Evolutionary conservation across 768 basidiomycete species (phyloP), one percentile per base, ranked within the genome.

Genomic region (Boletus reticuloceps): DNA sequence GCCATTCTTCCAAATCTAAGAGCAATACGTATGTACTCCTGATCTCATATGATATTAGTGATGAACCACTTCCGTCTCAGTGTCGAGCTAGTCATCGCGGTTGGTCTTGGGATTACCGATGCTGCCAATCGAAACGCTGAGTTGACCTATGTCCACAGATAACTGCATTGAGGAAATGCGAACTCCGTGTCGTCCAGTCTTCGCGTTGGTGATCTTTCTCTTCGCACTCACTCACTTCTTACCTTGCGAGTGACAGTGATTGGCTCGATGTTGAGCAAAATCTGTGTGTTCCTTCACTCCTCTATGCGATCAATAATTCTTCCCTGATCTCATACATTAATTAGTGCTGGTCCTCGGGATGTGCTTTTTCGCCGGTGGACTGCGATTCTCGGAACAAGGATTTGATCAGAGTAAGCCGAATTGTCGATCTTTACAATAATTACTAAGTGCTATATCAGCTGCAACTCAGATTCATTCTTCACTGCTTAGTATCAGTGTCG

Each of bases 281-380:
- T 90, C 40, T 71, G 83, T 84, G 52, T 19, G 82, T 74, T 36
- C 17, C 25, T 19, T 37, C 42, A 5, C 10, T 47, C 16, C 17
- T 48, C 25, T 37, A 59, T 55, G 20, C 54, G 12, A 17, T 36
- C 9, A 14, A 32, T 6, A 14, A 19, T 49, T 22, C 13, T 17
- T 39, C 19, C 13, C 54, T 64, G 32, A 71, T 47, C 27, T 22
- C 40, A 49, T 48, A 16, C 16, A 20, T 16, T 47, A 89, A 20
- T 16, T 47, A 89, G 87, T 92, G 34, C 78, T 94, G 47, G 85
- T 94, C 17, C 78, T 93, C 31, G 91, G 91, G 47, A 91, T 94
- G 91, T 92, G 91, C 64, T 93, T 93, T 74, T 92, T 93, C 61
- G 89, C 88, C 20, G 91, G 90, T 53, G 91, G 91, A 19, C 72